These are phyloP conservation scores for Evansstolkia leycettana DNA, from an alignment of 495 filamentous ascomycete genomes.

Conservation along the genomic window DNA sequence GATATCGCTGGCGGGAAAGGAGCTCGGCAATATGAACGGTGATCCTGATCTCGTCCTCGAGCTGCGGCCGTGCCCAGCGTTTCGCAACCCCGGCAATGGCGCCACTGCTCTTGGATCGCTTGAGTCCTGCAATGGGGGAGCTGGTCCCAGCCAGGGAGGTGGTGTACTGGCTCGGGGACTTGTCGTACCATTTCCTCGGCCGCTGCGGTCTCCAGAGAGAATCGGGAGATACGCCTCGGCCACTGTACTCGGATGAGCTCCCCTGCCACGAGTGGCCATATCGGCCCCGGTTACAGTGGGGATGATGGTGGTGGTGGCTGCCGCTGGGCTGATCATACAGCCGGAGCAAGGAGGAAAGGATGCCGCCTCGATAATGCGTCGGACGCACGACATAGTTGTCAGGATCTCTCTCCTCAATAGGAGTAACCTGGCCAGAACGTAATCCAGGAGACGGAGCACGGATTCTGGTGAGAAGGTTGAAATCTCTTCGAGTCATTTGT, in stretches of 20 bases:
- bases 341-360: conserved; percentile 68
- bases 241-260: conserved; percentile 21
- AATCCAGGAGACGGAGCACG: conserved; percentile 26
- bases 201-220: conserved; percentile 24
- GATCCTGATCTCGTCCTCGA: conserved; percentile 65
- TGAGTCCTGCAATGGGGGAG: conserved; percentile 27
- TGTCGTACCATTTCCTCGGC: conserved; percentile 55
- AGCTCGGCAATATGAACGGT: conserved; percentile 83
- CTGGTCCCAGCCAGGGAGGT: conserved; percentile 27
- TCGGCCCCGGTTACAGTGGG: conserved; percentile 13
- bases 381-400: conserved; percentile 60
- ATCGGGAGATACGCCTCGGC: conserved; percentile 21
- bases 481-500: conserved; percentile 29
- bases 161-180: conserved; percentile 34
- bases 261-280: conserved; percentile 22
- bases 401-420: conserved; percentile 44
- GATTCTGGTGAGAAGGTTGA: conserved; percentile 23
- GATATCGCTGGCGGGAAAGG: conserved; percentile 68
- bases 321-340: conserved; percentile 42
- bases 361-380: conserved; percentile 58
- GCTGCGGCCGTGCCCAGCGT: conserved; percentile 31
- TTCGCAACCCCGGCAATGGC: conserved; percentile 24
- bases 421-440: conserved; percentile 47
- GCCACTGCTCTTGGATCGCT: conserved; percentile 33
- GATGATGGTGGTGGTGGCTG: conserved; percentile 1